phyloP scores from a whole-genome alignment of 2,329 filamentous ascomycete species.

The Apiospora phragmitis region DNA sequence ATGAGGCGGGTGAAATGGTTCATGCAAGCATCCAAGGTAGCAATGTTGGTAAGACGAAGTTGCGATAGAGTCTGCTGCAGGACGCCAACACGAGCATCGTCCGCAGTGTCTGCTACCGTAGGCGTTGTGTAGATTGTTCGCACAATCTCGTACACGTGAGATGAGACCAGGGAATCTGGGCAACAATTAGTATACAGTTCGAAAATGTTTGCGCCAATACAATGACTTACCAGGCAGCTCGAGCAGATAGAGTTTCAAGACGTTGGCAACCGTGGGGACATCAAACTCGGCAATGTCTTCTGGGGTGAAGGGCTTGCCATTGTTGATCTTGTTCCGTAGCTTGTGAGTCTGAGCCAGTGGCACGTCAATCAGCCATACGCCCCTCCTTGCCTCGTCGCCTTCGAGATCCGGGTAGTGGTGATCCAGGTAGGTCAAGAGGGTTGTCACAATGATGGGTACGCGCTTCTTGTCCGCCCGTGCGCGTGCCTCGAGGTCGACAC shows the following conservation, averaged over 20 bases:
- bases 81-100: constrained; percentile 81
- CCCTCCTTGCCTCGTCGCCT: constrained; percentile 88
- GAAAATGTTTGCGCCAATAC: not conserved
- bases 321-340: constrained; percentile 80
- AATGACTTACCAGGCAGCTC: constrained; percentile 79
- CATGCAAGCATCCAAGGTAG: constrained; percentile 96
- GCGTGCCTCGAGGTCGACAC: constrained; percentile 94
- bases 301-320: constrained; percentile 75
- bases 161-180: constrained; percentile 93
- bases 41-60: constrained; percentile 93
- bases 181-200: constrained; percentile 26
- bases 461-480: constrained; percentile 93
- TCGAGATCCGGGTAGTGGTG: constrained; percentile 97
- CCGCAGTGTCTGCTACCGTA: constrained; percentile 71
- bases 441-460: constrained; percentile 88
- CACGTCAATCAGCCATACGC: constrained; percentile 93
- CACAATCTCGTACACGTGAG: constrained; percentile 97
- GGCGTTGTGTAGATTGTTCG: constrained; percentile 93
- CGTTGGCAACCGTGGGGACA: constrained; percentile 88
- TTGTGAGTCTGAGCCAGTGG: constrained; percentile 83
- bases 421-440: constrained; percentile 91
- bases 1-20: constrained; percentile 97
- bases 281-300: constrained; percentile 86
- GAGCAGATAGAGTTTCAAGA: constrained; percentile 90
- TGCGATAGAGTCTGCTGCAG: constrained; percentile 95